Base-by-base conservation (phyloP, 192 early-diverging fungal species). In the Coemansia sp. region DNA sequence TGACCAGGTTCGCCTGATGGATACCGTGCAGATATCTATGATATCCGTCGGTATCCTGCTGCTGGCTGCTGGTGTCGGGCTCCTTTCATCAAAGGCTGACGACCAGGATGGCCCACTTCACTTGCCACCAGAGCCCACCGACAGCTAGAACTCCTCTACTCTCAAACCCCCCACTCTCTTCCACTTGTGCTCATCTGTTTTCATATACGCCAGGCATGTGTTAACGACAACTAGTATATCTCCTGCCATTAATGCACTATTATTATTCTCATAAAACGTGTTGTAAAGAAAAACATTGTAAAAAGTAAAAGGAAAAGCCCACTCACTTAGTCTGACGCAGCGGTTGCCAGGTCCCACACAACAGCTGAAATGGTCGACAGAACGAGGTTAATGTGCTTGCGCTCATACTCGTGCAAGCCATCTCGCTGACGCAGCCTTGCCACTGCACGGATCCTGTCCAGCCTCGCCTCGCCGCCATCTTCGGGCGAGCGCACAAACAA, bases 1-100 rank as follows among this genome's bases (percentile, higher is more conserved):
- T 69, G 76, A 90, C 68, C 91, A 92, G 76, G 74, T 90, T 76
- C 75, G 74, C 1, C 77, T 86, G 25, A 73, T 92, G 34, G 68
- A 63, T 28, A 76, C 86, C 66, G 77, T 78, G 61, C 88, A 90
- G 66, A 69, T 91, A 37, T 59, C 86, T 6, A 73, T 90, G 64
- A 89, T 92, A 47, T 85, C 87, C 31, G 62, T 87, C 13, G 91
- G 91, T 28, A 85, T 90, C 26, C 76, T 82, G 12, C 72, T 89
- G 50, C 86, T 90, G 16, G 78, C 87, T 10, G 58, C 75, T 13
- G 91, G 91, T 7, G 91, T 92, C 3, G 53, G 87, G 41, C 76
- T 91, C 23, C 65, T 92, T 28, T 90, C 90, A 25, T 86, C 72
- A 56, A 82, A 82, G 34, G 60, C 68, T 14, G 79, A 76, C 10